Conservation (phyloP, 2,329 filamentous ascomycete genomes). For the Diaporthe citrichinensis region DNA sequence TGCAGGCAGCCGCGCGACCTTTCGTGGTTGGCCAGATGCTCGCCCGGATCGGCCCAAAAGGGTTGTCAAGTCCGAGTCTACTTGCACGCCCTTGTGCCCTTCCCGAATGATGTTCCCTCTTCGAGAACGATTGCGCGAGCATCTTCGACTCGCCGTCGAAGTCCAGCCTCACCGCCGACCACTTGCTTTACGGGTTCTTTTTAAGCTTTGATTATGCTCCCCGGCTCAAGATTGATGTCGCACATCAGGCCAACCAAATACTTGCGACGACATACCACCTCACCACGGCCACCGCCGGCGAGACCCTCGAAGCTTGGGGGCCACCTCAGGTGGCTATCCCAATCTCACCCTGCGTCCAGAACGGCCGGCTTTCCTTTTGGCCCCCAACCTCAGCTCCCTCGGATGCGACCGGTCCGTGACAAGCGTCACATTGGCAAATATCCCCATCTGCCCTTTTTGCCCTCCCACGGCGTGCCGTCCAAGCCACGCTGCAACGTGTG, state of each 20-base stretch:
- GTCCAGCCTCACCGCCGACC: slow-evolving; percentile 25
- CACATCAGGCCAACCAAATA: not conserved
- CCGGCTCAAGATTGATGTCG: not conserved
- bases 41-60: slow-evolving; percentile 10
- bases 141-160: not conserved
- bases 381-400: slow-evolving; percentile 20
- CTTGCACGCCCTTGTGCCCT: not conserved
- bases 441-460: slow-evolving; percentile 22
- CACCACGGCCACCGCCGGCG: not conserved
- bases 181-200: slow-evolving; percentile 1
- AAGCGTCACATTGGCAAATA: slow-evolving; percentile 12
- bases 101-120: slow-evolving; percentile 31
- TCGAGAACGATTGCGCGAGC: slow-evolving; percentile 15
- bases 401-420: slow-evolving; percentile 18
- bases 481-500: slow-evolving; percentile 3
- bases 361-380: not conserved
- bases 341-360: slow-evolving; percentile 23
- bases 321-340: slow-evolving; percentile 9
- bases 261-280: not conserved
- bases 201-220: slow-evolving; percentile 15
- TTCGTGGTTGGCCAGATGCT: slow-evolving; percentile 26
- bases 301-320: not conserved
- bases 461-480: slow-evolving; percentile 16
- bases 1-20: slow-evolving; percentile 10
- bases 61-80: slow-evolving; percentile 19